Percentiles rank a stretch among this genome's conserved stretches.
Evolutionary conservation across 164 flowering plant genomes (phyloP).

Genomic region (Kingdonia uniflora): DNA sequence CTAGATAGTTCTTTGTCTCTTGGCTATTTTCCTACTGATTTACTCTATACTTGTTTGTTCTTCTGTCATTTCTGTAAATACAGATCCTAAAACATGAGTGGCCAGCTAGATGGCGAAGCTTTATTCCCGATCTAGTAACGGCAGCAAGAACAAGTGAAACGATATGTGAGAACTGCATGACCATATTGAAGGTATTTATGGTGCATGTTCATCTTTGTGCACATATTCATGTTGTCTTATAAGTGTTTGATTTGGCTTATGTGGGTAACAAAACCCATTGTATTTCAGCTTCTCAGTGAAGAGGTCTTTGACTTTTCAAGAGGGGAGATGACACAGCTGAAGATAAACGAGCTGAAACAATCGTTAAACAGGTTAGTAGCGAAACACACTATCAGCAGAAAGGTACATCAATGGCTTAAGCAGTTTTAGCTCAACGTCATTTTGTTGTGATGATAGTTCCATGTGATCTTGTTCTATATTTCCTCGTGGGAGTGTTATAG

Average conservation of each 20-base stretch:
- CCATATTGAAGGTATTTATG: slow-evolving; percentile 61
- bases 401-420: no score
- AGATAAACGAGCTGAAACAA: slow-evolving; percentile 93
- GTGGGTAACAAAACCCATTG: background rate
- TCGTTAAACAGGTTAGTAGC: slow-evolving; percentile 79
- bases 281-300: slow-evolving; percentile 83
- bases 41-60: no score
- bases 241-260: no score
- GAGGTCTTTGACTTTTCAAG: slow-evolving; percentile 99
- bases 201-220: no score
- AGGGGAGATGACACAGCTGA: slow-evolving; percentile 98
- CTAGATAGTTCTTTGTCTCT: no score
- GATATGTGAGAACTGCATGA: slow-evolving; percentile 98
- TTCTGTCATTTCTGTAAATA: slow-evolving; percentile 7
- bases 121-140: slow-evolving; percentile 90
- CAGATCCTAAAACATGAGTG: slow-evolving; percentile 98
- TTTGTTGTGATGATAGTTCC: no score
- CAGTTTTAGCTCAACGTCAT: no score
- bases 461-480: no score
- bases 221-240: no score
- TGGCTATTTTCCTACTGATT: no score
- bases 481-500: no score
- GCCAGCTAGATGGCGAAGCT: slow-evolving; percentile 93
- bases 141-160: slow-evolving; percentile 99
- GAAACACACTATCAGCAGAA: no score